phyloP scores from a whole-genome alignment of 306 rosid species.

The Echinosophora koreensis region DNA sequence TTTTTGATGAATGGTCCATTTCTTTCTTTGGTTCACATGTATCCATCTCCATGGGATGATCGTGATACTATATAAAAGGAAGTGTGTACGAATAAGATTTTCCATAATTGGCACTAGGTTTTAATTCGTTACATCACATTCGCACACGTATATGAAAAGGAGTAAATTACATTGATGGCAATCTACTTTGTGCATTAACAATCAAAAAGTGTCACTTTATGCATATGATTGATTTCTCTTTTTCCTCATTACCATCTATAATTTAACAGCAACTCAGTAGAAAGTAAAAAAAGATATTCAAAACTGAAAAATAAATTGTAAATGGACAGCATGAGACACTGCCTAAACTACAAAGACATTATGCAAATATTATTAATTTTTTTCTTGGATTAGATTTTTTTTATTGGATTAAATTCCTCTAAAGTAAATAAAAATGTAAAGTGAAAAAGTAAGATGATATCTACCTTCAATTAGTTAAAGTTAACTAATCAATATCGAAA shows the following conservation, averaged over 20 bases:
- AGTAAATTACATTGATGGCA: not conserved
- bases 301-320: no score
- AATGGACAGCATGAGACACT: not conserved
- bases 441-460: no score
- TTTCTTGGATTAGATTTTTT: no score
- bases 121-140: not conserved
- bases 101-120: not conserved
- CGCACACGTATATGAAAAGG: not conserved
- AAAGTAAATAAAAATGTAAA: no score
- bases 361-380: not conserved
- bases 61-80: not conserved
- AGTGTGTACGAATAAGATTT: not conserved
- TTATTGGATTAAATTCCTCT: no score
- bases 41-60: not conserved
- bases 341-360: not conserved
- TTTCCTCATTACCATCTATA: not conserved
- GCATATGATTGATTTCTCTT: not conserved
- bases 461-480: no score
- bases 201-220: not conserved
- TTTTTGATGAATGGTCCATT: no score
- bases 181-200: not conserved
- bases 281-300: no score
- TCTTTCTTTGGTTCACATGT: constrained; percentile 10
- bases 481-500: no score
- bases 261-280: not conserved